Percentiles rank a stretch among this genome's conserved stretches.
Evolutionary conservation across 129 eudicot species (phyloP).

Genomic region (Flaveria brownii): DNA sequence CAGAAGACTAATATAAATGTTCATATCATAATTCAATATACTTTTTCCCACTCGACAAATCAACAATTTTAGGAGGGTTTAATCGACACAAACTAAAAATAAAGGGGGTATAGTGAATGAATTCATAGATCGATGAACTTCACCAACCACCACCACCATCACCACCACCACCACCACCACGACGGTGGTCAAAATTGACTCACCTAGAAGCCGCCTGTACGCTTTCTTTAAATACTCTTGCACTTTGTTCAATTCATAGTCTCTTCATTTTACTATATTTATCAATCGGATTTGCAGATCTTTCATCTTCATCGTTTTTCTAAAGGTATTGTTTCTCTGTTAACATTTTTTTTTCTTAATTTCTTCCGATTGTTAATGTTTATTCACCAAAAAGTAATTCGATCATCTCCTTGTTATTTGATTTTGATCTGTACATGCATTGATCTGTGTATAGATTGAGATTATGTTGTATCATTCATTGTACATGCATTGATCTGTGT

Average conservation of each 20-base stretch:
- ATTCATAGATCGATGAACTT: neutral
- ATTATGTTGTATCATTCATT: neutral
- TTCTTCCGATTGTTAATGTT: constrained; percentile 7
- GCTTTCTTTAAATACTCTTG: constrained; percentile 24
- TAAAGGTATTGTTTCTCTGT: constrained; percentile 25
- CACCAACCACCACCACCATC: constrained; percentile 33
- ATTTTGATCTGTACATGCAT: constrained; percentile 18
- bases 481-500: neutral
- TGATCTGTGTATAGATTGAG: constrained; percentile 14
- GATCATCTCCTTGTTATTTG: neutral
- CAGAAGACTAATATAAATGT: too few relatives aligned
- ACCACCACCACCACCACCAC: neutral
- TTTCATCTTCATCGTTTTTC: constrained; percentile 4
- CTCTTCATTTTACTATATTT: neutral
- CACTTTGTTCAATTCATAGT: constrained; percentile 23
- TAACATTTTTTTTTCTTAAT: neutral
- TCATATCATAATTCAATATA: too few relatives aligned
- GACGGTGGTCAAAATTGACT: constrained; percentile 34
- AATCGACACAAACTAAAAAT: neutral
- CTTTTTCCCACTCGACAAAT: neutral
- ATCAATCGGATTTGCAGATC: constrained; percentile 19
- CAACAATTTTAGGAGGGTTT: neutral
- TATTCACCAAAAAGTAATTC: constrained; percentile 10
- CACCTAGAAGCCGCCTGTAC: neutral
- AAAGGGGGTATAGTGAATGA: constrained; percentile 8